Base-by-base conservation (phyloP, 2,329 filamentous ascomycete species). In the Trichoderma lentiforme region DNA sequence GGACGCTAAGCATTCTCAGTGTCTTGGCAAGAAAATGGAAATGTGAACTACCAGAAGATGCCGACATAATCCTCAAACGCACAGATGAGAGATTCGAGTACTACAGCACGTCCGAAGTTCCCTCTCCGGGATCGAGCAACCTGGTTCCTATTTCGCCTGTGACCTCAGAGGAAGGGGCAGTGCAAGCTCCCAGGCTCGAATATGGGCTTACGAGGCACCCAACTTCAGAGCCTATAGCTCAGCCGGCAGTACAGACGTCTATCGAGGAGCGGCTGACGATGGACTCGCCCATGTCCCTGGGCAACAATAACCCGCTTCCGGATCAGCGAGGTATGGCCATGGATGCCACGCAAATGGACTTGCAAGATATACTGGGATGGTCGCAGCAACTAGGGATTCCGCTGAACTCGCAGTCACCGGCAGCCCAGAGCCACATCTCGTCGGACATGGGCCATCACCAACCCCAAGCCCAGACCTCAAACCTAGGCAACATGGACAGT, bases 1-100 rank as follows among this genome's bases (percentile, higher is more conserved):
- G 95, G 14, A 95, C 95, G 0, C 85, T 98, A 7, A 90, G 90
- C 73, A 97, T 98, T 62, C 85, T 99, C 57, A 94, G 92, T 75
- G 90, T 97, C 4, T 88, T 97, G 14, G 92, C 92, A 0, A 89
- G 90, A n/a, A 96, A 96, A 77, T 98, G 96, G 95, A 91, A 91
- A 21, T 91, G 97, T 57, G 90, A 94, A 71, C 82, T 98, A 11
- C 95, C 96, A 0, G 91, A 93, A 72, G 95, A 98, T 81, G 95
- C 95, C 0, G 86, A 88, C 0, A 83, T 87, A 2, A 90, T 97
- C 2, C 87, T 98, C n/a, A 86, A 90, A 63, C 89, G 94, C 43
- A 92, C 93, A 2, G 93, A 97, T 77, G 85, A 89, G 58, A 95
- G 92, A 81, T 97, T 93, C 81, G 94, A 93, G 1, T 88, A 87